Percentiles rank a stretch among this genome's conserved stretches.
Evolutionary conservation across 352 stramenopile genomes (phyloP).

Genomic region (Aphanomyces euteiches): DNA sequence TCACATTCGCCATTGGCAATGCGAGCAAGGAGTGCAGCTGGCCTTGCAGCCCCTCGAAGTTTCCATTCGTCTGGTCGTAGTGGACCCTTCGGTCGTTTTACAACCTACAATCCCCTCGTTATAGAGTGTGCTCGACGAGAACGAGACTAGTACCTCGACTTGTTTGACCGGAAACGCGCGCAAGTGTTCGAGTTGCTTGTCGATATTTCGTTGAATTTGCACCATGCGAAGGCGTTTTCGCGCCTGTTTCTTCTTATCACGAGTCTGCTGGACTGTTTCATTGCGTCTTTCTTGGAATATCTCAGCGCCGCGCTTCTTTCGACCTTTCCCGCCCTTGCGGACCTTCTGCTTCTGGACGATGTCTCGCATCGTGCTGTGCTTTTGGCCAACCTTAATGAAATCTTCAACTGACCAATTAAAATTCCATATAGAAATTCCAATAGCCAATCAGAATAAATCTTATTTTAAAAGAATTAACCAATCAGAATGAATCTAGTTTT

Average conservation of each 20-base stretch:
- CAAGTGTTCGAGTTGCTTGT: slow-evolving; percentile 64
- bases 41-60: slow-evolving; percentile 67
- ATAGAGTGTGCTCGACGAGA: neutral
- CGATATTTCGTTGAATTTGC: slow-evolving; percentile 70
- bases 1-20: slow-evolving; percentile 78
- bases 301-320: slow-evolving; percentile 21
- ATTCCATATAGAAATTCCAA: too few relatives aligned
- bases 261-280: slow-evolving; percentile 53
- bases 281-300: slow-evolving; percentile 32
- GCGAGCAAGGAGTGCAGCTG: slow-evolving; percentile 61
- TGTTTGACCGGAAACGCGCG: slow-evolving; percentile 53
- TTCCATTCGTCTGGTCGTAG: slow-evolving; percentile 66
- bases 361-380: slow-evolving; percentile 19
- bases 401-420: too few relatives aligned
- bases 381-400: neutral
- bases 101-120: slow-evolving; percentile 5
- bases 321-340: slow-evolving; percentile 22
- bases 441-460: too few relatives aligned
- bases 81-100: slow-evolving; percentile 49
- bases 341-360: slow-evolving; percentile 28
- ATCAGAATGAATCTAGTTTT: too few relatives aligned
- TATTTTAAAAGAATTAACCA: too few relatives aligned
- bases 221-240: slow-evolving; percentile 74
- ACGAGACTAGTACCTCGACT: slow-evolving; percentile 19
- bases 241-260: slow-evolving; percentile 63